Evolutionary conservation across 176 grass and related monocot species (phyloP).

Genomic region (Carex parvula): DNA sequence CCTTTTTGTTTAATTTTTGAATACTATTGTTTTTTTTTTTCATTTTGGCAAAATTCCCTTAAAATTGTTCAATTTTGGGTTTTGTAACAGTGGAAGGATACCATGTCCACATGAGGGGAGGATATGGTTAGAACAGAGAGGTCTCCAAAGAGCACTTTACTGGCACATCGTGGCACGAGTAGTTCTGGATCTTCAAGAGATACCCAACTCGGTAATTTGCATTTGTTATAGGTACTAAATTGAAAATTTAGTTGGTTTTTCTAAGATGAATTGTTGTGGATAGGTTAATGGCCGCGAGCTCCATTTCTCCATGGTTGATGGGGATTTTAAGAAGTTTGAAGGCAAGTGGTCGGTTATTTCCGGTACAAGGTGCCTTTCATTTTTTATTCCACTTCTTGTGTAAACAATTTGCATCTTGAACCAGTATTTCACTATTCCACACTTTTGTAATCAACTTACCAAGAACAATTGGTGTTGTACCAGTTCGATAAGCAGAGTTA

Average conservation of each 20-base stretch:
- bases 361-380: slow-evolving; percentile 54
- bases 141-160: slow-evolving; percentile 75
- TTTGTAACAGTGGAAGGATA: slow-evolving; percentile 64
- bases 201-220: slow-evolving; percentile 49
- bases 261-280: neutral
- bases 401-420: neutral
- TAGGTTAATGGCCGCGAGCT: slow-evolving; percentile 79
- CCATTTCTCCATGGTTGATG: slow-evolving; percentile 90
- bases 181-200: slow-evolving; percentile 81
- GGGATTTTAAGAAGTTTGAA: slow-evolving; percentile 98
- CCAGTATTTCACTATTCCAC: neutral
- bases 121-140: slow-evolving; percentile 95
- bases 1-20: neutral
- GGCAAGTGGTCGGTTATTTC: slow-evolving; percentile 80
- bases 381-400: neutral
- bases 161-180: slow-evolving; percentile 96
- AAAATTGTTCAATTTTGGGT: slow-evolving; percentile 14
- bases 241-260: neutral
- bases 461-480: neutral
- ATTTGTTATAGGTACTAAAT: neutral
- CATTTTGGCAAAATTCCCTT: slow-evolving; percentile 2
- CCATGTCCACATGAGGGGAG: slow-evolving; percentile 77
- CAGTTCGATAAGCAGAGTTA: neutral
- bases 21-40: neutral
- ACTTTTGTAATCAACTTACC: neutral